Base-by-base conservation (phyloP, 1,284 basidiomycete species). In the Boletus mariae region DNA sequence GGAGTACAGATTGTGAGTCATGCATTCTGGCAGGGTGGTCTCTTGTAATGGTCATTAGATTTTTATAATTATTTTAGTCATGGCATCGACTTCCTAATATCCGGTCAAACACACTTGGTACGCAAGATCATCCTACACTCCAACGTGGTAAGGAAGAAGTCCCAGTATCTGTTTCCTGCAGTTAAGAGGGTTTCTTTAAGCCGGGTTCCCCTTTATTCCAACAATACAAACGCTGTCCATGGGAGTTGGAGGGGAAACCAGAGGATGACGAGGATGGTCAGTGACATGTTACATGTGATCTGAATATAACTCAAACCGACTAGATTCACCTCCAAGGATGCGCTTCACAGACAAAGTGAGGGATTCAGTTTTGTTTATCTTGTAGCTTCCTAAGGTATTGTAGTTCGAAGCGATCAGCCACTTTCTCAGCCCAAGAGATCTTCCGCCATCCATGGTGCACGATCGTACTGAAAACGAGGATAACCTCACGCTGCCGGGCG, bases 11-110 rank as follows among this genome's bases (percentile, higher is more conserved):
- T 53, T 80, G 80, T 81, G 60, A 57, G 74, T 56, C 55, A 23
- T 53, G 34, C 45, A 1, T 42, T 55, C 32, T 41, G 20, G n/a
- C 40, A 38, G 43, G 32, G 42, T 46, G 35, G 17, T 46, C 13
- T 42, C 34, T 37, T 20, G 29, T 59, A 26, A 66, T 42, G 40
- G 44, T 57, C 53, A 54, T 45, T 55, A 90, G 90, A 92, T 69
- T 95, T 94, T 70, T 94, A 92, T 73, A 94, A 94, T 65, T 95
- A 94, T 66, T 92, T 94, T 60, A 87, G 92, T 61, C 83, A 91
- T 62, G 92, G 92, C 1, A 70, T 95, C 11, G 92, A 95, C 65
- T 90, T 94, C 59, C 76, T 93, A 23, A 76, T 94, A 34, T 87
- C 84, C 2, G 85, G 87, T 17, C 73, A 76, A 15, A 82, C 79